These are phyloP conservation scores for Ceratobasidium sp. DNA, from an alignment of 1,284 basidiomycete genomes.

Conservation along the genomic window DNA sequence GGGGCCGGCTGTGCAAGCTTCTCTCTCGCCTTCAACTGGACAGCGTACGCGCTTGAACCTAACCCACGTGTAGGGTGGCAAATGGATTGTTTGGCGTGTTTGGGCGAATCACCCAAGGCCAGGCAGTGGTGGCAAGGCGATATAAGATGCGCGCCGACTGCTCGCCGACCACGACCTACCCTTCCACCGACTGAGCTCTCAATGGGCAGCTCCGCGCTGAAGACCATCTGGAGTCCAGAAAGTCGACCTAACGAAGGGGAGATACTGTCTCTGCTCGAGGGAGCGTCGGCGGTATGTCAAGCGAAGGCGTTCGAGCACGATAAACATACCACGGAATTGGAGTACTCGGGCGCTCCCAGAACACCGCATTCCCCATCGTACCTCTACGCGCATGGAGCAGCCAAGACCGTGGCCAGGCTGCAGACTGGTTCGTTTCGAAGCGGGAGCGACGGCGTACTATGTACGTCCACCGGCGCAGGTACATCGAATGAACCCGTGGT, in stretches of 20 bases:
- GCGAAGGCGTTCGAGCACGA: background rate
- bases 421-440: background rate
- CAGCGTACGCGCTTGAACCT: too few species aligned
- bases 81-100: too few species aligned
- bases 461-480: background rate
- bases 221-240: constrained; percentile 1
- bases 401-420: background rate
- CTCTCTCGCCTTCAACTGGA: too few species aligned
- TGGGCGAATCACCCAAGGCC: too few species aligned
- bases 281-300: background rate
- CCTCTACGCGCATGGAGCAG: background rate
- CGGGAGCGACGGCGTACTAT: background rate
- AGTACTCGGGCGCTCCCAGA: background rate
- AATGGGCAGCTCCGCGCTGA: background rate
- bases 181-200: too few species aligned
- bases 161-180: too few species aligned
- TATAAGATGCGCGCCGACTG: too few species aligned
- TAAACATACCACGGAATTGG: too few species aligned
- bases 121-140: too few species aligned
- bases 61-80: too few species aligned
- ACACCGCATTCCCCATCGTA: background rate
- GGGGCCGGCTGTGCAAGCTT: too few species aligned
- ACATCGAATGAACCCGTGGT: background rate
- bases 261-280: background rate
- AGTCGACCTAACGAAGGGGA: constrained; percentile 12